Percentiles rank a stretch among this genome's conserved stretches.
phyloP scores from a whole-genome alignment of 2,329 filamentous ascomycete species.

The Aspergillus piperis region DNA sequence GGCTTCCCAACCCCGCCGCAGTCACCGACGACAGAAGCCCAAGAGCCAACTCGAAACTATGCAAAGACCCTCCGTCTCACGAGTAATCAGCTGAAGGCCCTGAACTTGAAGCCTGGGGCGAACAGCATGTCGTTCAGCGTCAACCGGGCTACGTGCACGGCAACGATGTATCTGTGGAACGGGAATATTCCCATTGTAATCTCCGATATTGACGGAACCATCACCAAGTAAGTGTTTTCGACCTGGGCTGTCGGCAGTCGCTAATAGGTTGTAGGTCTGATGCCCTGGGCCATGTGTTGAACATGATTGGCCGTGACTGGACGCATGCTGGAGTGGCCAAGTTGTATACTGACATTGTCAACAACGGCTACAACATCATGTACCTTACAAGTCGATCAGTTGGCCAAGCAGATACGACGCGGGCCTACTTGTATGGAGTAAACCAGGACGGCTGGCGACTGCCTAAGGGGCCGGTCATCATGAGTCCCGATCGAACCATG shows the following conservation, averaged over 20 bases:
- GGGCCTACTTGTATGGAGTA: conserved; percentile 86
- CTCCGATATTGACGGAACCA: conserved; percentile 97
- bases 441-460: conserved; percentile 82
- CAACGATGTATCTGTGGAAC: conserved; percentile 92
- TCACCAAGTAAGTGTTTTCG: conserved; percentile 70
- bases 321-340: conserved; percentile 96
- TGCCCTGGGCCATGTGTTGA: conserved; percentile 88
- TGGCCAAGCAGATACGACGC: conserved; percentile 86
- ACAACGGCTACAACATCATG: conserved; percentile 98
- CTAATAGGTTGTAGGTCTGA: conserved; percentile 61
- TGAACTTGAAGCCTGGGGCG: conserved; percentile 79
- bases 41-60: conserved; percentile 80
- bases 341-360: conserved; percentile 90
- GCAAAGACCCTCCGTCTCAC: conserved; percentile 95
- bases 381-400: conserved; percentile 94
- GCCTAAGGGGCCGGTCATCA: conserved; percentile 88
- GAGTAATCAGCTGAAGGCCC: conserved; percentile 87
- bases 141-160: conserved; percentile 87
- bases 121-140: conserved; percentile 97
- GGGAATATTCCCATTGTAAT: conserved; percentile 92
- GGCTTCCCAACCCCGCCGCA: conserved; percentile 63
- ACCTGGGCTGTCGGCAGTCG: not conserved
- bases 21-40: conserved; percentile 51
- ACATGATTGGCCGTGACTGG: conserved; percentile 97
- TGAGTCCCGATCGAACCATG: conserved; percentile 93